These are phyloP conservation scores for Penicillium canariense DNA, from an alignment of 495 filamentous ascomycete species.

Conservation along the genomic window DNA sequence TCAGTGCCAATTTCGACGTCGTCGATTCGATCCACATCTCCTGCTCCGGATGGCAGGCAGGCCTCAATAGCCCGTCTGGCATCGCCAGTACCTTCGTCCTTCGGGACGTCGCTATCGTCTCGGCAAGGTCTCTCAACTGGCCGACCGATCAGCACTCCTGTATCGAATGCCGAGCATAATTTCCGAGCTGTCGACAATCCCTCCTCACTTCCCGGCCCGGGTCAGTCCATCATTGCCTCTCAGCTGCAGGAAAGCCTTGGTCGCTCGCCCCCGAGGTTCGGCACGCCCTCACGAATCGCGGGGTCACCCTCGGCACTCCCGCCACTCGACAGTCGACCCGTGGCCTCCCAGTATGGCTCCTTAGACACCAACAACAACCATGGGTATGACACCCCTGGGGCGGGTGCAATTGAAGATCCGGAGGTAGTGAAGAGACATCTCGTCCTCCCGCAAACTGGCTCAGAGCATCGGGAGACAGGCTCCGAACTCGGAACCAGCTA, in stretches of 20 bases:
- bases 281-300: constrained; percentile 54
- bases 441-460: constrained; percentile 59
- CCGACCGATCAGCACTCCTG: constrained; percentile 21
- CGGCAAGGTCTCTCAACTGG: constrained; percentile 38
- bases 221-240: constrained; percentile 73
- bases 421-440: constrained; percentile 80
- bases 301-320: constrained; percentile 52
- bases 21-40: constrained; percentile 39
- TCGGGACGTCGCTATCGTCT: constrained; percentile 42
- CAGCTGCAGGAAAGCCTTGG: constrained; percentile 65
- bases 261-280: constrained; percentile 48
- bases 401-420: constrained; percentile 66
- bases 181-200: constrained; percentile 36
- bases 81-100: constrained; percentile 60
- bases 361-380: constrained; percentile 63
- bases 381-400: constrained; percentile 33
- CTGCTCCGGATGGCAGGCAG: constrained; percentile 52
- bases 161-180: constrained; percentile 26
- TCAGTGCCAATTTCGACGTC: constrained; percentile 41
- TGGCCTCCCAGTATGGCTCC: constrained; percentile 73
- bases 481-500: constrained; percentile 47
- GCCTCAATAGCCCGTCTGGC: constrained; percentile 70
- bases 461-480: constrained; percentile 38
- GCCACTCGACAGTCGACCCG: constrained; percentile 42
- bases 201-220: constrained; percentile 59